phyloP scores from a whole-genome alignment of 2,329 filamentous ascomycete genomes.

The Cladosporium colombiae region DNA sequence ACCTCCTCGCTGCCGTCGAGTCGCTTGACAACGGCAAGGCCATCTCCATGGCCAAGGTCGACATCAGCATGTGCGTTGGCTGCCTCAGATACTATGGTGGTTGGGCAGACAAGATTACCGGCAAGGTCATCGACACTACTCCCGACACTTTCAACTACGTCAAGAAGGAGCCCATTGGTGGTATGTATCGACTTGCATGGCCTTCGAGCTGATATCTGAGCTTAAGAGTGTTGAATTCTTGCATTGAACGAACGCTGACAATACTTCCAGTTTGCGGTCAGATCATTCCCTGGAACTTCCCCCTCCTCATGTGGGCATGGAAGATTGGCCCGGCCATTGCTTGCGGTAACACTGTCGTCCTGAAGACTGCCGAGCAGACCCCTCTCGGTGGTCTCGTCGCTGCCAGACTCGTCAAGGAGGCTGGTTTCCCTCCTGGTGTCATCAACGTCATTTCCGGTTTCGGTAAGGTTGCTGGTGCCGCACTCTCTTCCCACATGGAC shows the following conservation, averaged over 20 bases:
- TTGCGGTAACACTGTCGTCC: constrained; percentile 57
- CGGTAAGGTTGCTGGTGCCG: constrained; percentile 62
- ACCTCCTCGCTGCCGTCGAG: constrained; percentile 49
- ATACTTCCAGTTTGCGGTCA: constrained; percentile 37
- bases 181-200: constrained; percentile 20
- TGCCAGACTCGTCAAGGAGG: constrained; percentile 66
- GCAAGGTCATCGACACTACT: constrained; percentile 52
- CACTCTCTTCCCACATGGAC: constrained; percentile 64
- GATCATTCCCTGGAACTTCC: constrained; percentile 82
- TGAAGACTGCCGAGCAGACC: constrained; percentile 60
- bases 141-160: constrained; percentile 84
- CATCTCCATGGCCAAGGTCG: constrained; percentile 73
- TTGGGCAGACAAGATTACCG: constrained; percentile 53
- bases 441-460: constrained; percentile 68
- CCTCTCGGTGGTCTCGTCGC: constrained; percentile 59
- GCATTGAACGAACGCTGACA: not conserved
- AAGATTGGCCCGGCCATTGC: constrained; percentile 70
- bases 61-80: constrained; percentile 67
- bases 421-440: constrained; percentile 74
- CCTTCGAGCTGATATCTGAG: not conserved
- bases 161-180: constrained; percentile 67
- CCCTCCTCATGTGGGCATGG: constrained; percentile 74
- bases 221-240: not conserved
- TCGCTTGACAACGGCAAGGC: constrained; percentile 46
- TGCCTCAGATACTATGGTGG: constrained; percentile 52